phyloP scores from a whole-genome alignment of 2,329 filamentous ascomycete genomes.

The Alternaria longipes region DNA sequence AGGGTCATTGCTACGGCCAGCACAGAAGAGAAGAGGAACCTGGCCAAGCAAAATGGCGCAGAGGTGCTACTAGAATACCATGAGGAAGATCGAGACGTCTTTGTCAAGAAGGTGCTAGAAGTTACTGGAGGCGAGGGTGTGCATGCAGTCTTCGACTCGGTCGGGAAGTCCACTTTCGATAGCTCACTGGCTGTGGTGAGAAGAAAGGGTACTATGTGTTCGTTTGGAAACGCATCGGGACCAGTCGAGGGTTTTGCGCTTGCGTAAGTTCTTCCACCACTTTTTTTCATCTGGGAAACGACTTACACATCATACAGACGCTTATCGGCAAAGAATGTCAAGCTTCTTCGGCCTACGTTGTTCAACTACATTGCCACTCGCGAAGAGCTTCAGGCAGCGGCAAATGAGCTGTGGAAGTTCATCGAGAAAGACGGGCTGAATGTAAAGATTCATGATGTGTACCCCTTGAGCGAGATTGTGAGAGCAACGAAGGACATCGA shows the following conservation, averaged over 20 bases:
- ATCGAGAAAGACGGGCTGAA: conserved; percentile 75
- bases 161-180: conserved; percentile 87
- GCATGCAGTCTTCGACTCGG: conserved; percentile 83
- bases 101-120: conserved; percentile 65
- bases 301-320: conserved; percentile 47
- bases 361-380: conserved; percentile 67
- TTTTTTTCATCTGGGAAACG: background rate
- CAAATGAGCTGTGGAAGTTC: conserved; percentile 75
- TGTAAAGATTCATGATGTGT: conserved; percentile 77
- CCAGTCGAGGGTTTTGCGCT: conserved; percentile 75
- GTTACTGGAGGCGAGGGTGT: conserved; percentile 78
- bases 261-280: conserved; percentile 59
- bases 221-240: conserved; percentile 84
- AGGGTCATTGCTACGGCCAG: conserved; percentile 82
- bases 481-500: conserved; percentile 80
- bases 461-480: conserved; percentile 76
- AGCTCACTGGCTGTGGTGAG: conserved; percentile 76
- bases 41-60: conserved; percentile 76
- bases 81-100: conserved; percentile 58
- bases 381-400: conserved; percentile 76
- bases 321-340: conserved; percentile 77
- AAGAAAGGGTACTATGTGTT: conserved; percentile 78
- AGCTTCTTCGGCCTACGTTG: conserved; percentile 77
- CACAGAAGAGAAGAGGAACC: conserved; percentile 73
- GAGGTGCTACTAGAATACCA: conserved; percentile 76